Conservation (phyloP, 176 grass and related monocot species). For the Phoenix roebelenii region DNA sequence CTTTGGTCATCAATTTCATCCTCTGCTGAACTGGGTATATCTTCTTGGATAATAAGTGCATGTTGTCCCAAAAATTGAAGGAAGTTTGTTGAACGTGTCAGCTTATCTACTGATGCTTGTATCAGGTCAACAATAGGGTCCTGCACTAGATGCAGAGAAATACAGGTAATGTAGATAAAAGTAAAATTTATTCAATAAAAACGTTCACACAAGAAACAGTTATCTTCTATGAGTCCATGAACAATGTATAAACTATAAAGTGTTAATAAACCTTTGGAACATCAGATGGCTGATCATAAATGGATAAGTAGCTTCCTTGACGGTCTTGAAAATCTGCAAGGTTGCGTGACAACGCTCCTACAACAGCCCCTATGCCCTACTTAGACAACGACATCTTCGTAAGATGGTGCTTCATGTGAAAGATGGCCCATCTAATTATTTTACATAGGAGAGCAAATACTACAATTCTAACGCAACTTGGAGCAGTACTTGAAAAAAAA, state of each 20-base stretch:
- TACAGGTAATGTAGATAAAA: background rate
- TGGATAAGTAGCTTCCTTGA: slow-evolving; percentile 17
- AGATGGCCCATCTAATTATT: no score
- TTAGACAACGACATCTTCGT: background rate
- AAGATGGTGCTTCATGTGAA: background rate
- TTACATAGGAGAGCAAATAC: background rate
- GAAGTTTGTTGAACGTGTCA: slow-evolving; percentile 15
- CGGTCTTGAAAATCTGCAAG: slow-evolving; percentile 11
- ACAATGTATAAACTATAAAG: background rate
- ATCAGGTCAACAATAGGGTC: slow-evolving; percentile 13
- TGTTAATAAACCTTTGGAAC: background rate
- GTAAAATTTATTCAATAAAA: background rate
- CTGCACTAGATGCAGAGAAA: background rate
- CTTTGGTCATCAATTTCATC: slow-evolving; percentile 5
- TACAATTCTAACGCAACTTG: background rate
- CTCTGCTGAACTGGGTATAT: slow-evolving; percentile 2
- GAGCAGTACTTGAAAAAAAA: no score
- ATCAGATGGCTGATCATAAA: slow-evolving; percentile 16
- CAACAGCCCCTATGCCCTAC: slow-evolving; percentile 15
- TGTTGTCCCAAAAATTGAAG: slow-evolving; percentile 18
- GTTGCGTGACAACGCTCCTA: slow-evolving; percentile 19
- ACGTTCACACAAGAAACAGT: no score
- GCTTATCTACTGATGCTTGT: slow-evolving; percentile 16
- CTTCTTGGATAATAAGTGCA: slow-evolving; percentile 16
- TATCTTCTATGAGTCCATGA: no score